Base-by-base conservation (phyloP, 1,284 basidiomycete species). In the Coniferiporia sulphurascens region DNA sequence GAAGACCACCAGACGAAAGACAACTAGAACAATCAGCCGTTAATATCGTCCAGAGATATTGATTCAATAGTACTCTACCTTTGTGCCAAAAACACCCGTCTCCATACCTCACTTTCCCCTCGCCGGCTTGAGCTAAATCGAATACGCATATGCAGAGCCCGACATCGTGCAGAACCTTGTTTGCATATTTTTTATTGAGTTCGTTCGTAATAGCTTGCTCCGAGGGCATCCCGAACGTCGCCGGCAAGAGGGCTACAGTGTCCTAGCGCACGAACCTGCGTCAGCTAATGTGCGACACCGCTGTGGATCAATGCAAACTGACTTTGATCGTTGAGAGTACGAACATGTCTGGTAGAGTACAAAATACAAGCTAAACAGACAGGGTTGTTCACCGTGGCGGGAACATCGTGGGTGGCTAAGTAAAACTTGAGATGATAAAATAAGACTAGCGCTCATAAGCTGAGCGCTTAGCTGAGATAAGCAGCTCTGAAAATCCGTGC, bases 71-170 rank as follows among this genome's bases (percentile, higher is more conserved):
- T 19, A 44, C 49, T 70, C 82, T 58, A 93, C 94, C 85, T 79
- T 92, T 93, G 71, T 98, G 95, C 86, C 93, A 98, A 68, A 96
- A 77, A 70, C 88, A 88, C 0, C 96, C 96, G 72, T 99, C 96
- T 0, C 95, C 95, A 71, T 96, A 97, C 32, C 94, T 82, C 9
- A 98, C 87, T 64, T 90, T 94, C 1, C 96, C 96, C 69, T 98
- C 94, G 9, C 93, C 88, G 1, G 87, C 89, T 64, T 91, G 84
- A 0, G 87, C 78, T 22, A 98, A 75, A 71, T 98, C 95, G 64
- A 93, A 96, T 0, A 95, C 84, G 56, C 86, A 89, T 57, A 98
- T 83, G 66, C 93, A 95, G 15, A 98, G 81, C 0, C 96, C 95
- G 52, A 96, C 89, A 63, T 93, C 89, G 65, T 93, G 90, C n/a